Conservation (phyloP, 306 rosid species). For the Erythrophleum fordii region DNA sequence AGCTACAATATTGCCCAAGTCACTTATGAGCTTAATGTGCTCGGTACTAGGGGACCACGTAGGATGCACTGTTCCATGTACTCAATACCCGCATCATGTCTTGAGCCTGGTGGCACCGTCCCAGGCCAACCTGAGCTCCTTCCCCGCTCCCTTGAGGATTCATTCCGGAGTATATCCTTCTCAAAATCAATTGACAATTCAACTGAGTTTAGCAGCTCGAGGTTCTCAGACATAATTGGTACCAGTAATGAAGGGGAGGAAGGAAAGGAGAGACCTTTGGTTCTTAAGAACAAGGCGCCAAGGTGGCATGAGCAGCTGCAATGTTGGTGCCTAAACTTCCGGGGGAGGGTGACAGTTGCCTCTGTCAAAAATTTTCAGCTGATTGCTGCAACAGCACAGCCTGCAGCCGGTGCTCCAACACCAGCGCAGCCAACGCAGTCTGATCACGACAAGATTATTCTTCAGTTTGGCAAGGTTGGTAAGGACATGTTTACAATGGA, state of each 20-base stretch:
- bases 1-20: constrained; percentile 92
- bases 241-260: constrained; percentile 58
- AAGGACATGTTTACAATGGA: constrained; percentile 99
- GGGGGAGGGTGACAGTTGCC: constrained; percentile 95
- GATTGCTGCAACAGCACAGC: constrained; percentile 65
- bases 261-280: constrained; percentile 71
- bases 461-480: constrained; percentile 97
- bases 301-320: constrained; percentile 99
- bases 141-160: constrained; percentile 82
- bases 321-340: constrained; percentile 97
- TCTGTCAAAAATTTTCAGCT: constrained; percentile 97
- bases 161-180: constrained; percentile 88
- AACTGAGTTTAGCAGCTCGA: constrained; percentile 82
- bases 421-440: constrained; percentile 70
- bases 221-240: constrained; percentile 81
- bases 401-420: constrained; percentile 54
- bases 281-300: constrained; percentile 93
- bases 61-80: constrained; percentile 92
- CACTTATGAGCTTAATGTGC: constrained; percentile 86
- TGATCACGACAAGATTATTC: constrained; percentile 95
- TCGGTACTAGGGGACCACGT: constrained; percentile 95
- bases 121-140: constrained; percentile 93
- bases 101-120: constrained; percentile 74
- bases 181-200: constrained; percentile 78
- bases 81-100: constrained; percentile 76